Base-by-base conservation (phyloP, 805 yeast genomes). In the Cyberlindnera misumaiensis region DNA sequence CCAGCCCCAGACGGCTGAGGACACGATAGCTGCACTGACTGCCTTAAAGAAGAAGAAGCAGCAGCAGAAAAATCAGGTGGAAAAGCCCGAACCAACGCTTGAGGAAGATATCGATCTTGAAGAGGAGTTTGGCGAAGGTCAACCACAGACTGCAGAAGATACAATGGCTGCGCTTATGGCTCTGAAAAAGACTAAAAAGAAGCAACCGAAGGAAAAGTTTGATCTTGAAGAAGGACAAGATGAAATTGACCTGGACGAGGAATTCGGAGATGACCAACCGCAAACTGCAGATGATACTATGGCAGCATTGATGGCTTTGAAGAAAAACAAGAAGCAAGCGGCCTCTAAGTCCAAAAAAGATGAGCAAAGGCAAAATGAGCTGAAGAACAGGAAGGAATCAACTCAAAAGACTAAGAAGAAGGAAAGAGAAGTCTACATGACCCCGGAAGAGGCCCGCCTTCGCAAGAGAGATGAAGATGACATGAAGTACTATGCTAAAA, bases 401-500 rank as follows among this genome's bases (percentile, higher is more conserved):
- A 40, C 41, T 18, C 44, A 44, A 30, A 43, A 41, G 25, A 44
- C 37, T n/a, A 41, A 39, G 16, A 30, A 32, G 20, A 13, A 30
- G 16, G 14, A 45, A 42, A 29, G 59, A 44, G 24, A 20, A 20
- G 24, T 20, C 8, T 43, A 56, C 51, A 35, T 45, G 51, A 46
- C 59, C 67, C 64, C 73, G 2, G 67, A 68, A 4, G 79, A 77
- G 28, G 65, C 66, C 28, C 74, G 72, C 5, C 60, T 70, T 26
- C 53, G 73, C 48, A 62, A 64, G 34, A 68, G 72, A 45, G 94
- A 84, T 48, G 94, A 85, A 42, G 80, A 75, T 40, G 95, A 89
- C 38, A 79, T 84, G 62, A 76, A 72, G 31, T 86, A 81, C 53
- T 89, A 87, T 57, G 89, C 96, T 4, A 82, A 81, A 45, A 80